A percentile compares a stretch with the other conserved stretches of the same genome.
phyloP scores from a whole-genome alignment of 164 flowering plant genomes.

The Cinnamomum chago region DNA sequence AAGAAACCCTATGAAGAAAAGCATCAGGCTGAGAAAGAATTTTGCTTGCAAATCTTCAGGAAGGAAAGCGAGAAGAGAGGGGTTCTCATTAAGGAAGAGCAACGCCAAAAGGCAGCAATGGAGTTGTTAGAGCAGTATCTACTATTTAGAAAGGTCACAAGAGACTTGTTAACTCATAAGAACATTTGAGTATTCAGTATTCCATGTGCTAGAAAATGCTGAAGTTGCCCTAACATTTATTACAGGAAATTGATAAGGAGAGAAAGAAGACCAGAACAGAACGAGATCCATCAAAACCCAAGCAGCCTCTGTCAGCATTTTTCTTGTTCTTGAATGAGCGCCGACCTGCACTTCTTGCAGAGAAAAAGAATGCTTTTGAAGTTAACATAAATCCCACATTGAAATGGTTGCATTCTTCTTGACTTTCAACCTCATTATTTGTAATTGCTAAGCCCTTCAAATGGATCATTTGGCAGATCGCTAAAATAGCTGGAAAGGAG shows the following conservation, averaged over 20 bases:
- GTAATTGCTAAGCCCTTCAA: no score
- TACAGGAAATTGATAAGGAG: constrained; percentile 47
- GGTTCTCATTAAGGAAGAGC: constrained; percentile 77
- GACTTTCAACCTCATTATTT: no score
- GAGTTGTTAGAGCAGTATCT: constrained; percentile 85
- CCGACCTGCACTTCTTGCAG: constrained; percentile 45
- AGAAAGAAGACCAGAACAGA: constrained; percentile 60
- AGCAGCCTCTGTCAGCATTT: constrained; percentile 73
- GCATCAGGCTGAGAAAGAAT: constrained; percentile 72
- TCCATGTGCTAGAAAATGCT: background rate
- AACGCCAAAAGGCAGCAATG: constrained; percentile 90
- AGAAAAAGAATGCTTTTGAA: constrained; percentile 62
- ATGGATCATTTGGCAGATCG: constrained; percentile 29
- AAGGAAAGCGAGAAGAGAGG: constrained; percentile 79
- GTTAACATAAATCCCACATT: constrained; percentile 20
- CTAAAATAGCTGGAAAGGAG: constrained; percentile 75
- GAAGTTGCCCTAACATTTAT: background rate
- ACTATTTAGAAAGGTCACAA: constrained; percentile 49
- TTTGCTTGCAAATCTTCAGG: constrained; percentile 58
- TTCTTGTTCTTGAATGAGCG: constrained; percentile 69
- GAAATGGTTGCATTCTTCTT: no score
- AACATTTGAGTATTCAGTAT: background rate
- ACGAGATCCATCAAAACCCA: constrained; percentile 80
- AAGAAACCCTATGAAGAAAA: constrained; percentile 90
- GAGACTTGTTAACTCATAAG: no score